A percentile compares a stretch with the other conserved stretches of the same genome.
phyloP scores from a whole-genome alignment of 108 stramenopile species.

The Skeletonema costatum region DNA sequence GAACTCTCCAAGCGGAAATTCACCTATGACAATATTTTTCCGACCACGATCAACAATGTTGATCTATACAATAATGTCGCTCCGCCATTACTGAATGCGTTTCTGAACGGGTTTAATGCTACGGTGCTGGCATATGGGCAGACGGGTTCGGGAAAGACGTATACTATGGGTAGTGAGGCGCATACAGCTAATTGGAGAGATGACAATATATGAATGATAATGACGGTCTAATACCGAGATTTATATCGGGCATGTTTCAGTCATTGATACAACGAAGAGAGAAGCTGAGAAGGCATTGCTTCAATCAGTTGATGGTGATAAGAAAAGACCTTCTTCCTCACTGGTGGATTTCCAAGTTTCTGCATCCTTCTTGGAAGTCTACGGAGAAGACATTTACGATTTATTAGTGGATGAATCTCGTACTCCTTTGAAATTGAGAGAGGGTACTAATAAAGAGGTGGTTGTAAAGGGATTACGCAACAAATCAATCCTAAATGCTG shows the following conservation, averaged over 20 bases:
- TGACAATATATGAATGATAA: conserved; percentile 35
- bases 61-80: conserved; percentile 75
- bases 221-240: conserved; percentile 88
- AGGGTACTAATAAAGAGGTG: conserved; percentile 74
- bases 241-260: conserved; percentile 87
- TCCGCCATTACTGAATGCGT: conserved; percentile 65
- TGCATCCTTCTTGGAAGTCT: conserved; percentile 90
- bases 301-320: conserved; percentile 16
- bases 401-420: conserved; percentile 68
- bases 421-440: conserved; percentile 75
- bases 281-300: conserved; percentile 39
- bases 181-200: conserved; percentile 26
- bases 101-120: conserved; percentile 92
- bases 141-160: conserved; percentile 64
- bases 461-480: conserved; percentile 62
- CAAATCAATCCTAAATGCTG: conserved; percentile 43
- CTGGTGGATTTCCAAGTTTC: conserved; percentile 28
- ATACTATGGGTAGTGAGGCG: conserved; percentile 90
- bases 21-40: conserved; percentile 82
- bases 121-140: conserved; percentile 78
- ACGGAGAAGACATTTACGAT: conserved; percentile 95
- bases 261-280: conserved; percentile 45
- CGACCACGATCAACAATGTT: conserved; percentile 44
- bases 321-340: background rate
- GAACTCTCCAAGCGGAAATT: conserved; percentile 63